These are phyloP conservation scores for Vicia faba DNA, from an alignment of 306 rosid genomes.

Conservation along the genomic window DNA sequence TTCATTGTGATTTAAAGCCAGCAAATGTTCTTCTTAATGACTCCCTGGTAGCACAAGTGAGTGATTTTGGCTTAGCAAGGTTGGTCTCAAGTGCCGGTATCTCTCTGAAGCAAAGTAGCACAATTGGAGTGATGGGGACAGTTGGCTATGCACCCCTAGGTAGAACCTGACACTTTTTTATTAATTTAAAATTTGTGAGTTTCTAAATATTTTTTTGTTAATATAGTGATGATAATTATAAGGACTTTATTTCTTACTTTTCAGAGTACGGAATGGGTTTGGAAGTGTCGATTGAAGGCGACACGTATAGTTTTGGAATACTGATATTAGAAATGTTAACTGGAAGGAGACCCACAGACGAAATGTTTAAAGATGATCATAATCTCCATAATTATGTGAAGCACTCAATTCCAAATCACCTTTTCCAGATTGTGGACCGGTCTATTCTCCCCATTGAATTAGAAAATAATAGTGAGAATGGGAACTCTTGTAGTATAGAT, in stretches of 20 bases:
- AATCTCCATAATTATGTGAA: slow-evolving; percentile 36
- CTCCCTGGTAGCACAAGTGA: too few species aligned
- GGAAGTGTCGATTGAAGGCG: slow-evolving; percentile 35
- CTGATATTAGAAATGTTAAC: slow-evolving; percentile 43
- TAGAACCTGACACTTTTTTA: background rate
- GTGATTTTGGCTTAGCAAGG: too few species aligned
- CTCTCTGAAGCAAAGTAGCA: background rate
- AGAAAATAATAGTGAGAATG: background rate
- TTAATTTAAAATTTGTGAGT: too few species aligned
- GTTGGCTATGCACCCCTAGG: background rate
- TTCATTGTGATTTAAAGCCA: too few species aligned
- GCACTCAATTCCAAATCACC: slow-evolving; percentile 19
- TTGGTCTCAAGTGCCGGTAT: background rate
- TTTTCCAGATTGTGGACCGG: slow-evolving; percentile 25
- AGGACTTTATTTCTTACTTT: background rate
- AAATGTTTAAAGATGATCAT: slow-evolving; percentile 31
- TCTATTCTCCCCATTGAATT: background rate
- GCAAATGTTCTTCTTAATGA: too few species aligned
- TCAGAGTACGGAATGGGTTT: slow-evolving; percentile 34
- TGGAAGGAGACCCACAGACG: slow-evolving; percentile 35
- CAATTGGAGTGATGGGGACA: background rate
- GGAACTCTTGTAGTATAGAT: background rate
- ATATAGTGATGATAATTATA: background rate
- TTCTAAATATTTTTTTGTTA: background rate
- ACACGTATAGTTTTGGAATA: slow-evolving; percentile 46